phyloP scores from a whole-genome alignment of 495 filamentous ascomycete species.

The Penicillium cataractarum region DNA sequence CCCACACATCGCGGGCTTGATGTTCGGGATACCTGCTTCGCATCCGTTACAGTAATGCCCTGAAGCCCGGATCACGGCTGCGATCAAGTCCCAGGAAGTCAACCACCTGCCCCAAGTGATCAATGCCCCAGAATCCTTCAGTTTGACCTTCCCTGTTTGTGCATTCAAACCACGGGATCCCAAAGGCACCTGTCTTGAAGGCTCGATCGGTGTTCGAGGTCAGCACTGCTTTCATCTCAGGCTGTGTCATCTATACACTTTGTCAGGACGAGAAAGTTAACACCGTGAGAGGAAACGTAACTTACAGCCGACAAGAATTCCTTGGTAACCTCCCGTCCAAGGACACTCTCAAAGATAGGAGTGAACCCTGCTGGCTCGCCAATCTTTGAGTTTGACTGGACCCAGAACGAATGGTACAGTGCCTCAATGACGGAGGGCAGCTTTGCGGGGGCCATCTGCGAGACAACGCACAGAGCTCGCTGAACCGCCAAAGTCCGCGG shows the following conservation, averaged over 20 bases:
- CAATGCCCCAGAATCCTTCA: conserved; percentile 71
- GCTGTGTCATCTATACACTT: conserved; percentile 34
- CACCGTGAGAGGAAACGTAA: not conserved
- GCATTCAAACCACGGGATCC: conserved; percentile 72
- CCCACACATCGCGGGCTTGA: not conserved
- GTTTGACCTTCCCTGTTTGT: conserved; percentile 60
- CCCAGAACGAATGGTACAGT: conserved; percentile 64
- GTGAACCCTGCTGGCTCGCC: conserved; percentile 52
- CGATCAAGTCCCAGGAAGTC: conserved; percentile 62
- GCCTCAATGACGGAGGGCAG: conserved; percentile 50
- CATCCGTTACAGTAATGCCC: conserved; percentile 24
- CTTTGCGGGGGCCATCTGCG: conserved; percentile 41
- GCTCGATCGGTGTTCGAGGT: conserved; percentile 59
- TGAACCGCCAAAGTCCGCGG: conserved; percentile 55
- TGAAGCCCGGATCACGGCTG: conserved; percentile 34
- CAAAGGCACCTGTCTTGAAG: conserved; percentile 67
- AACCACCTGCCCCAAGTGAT: conserved; percentile 67
- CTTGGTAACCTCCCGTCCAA: conserved; percentile 54
- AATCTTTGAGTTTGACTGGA: conserved; percentile 49
- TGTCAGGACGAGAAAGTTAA: not conserved
- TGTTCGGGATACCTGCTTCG: not conserved
- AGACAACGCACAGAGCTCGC: conserved; percentile 49
- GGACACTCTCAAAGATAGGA: conserved; percentile 47
- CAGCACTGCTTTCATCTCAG: conserved; percentile 58
- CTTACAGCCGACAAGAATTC: conserved; percentile 43